Evolutionary conservation across 2,329 filamentous ascomycete species (phyloP), one percentile per base, ranked within the genome.

Genomic region (Thermomyces lanuginosus): DNA sequence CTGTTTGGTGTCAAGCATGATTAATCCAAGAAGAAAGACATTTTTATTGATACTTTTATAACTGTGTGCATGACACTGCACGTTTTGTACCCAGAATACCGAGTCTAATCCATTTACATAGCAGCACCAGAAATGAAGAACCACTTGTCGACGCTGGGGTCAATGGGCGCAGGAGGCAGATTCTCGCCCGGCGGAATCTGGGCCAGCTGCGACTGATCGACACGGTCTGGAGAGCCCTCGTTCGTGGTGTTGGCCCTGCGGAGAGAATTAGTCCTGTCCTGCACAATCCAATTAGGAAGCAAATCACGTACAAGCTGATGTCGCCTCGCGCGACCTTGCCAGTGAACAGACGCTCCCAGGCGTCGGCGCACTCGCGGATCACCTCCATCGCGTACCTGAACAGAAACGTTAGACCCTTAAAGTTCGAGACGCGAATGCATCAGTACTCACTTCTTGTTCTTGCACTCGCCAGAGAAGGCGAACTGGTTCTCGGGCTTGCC

Each of bases 401-500:
- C n/a, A n/a, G n/a, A 17, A 25, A 16, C 4, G 9, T 8, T 29
- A 17, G n/a, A n/a, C n/a, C n/a, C n/a, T n/a, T n/a, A n/a, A n/a
- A 22, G 20, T 4, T 11, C n/a, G 4, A 22, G 19, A 6, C 21
- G 12, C 17, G 9, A 10, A 24, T 10, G 21, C 9, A 4, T 24
- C 4, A 10, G 10, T 26, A 44, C 69, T 40, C 44, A 83, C 78
- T 78, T 82, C 75, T 84, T 92, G 76, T 98, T 98, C 78, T 98
- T 98, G 80, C 86, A 95, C 70, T 98, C 89, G 66, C 89, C 89
- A 34, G 84, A 93, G 69, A 98, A 98, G 49, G 89, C 89, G 54
- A 98, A 98, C 67, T 95, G 89, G 75, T 98, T 98, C 78, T 98
- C 89, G 48, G 86, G 84, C 83, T 98, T 98, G 69, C 89, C 89